Percentiles rank a stretch among this genome's conserved stretches.
These are phyloP conservation scores for Teratosphaeria viscida DNA, from an alignment of 2,329 filamentous ascomycete species.

Conservation along the genomic window DNA sequence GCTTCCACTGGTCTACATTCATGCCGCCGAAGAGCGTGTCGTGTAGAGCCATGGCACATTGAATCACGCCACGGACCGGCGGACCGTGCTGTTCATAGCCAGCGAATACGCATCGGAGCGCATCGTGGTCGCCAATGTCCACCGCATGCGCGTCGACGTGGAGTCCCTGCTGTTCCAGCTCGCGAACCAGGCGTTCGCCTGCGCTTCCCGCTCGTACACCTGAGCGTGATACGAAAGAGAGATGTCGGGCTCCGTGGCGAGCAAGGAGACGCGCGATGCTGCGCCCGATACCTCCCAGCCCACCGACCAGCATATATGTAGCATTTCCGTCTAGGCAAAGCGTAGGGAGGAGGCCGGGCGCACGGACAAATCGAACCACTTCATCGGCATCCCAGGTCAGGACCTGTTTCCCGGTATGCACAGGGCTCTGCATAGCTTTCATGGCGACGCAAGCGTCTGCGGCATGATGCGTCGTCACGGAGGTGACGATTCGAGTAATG, in stretches of 20 bases:
- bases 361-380: background rate
- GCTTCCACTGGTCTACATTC: background rate
- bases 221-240: background rate
- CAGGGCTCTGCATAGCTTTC: background rate
- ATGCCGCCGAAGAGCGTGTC: background rate
- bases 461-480: background rate
- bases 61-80: background rate
- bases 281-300: background rate
- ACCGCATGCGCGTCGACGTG: background rate
- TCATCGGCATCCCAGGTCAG: background rate
- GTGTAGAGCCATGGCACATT: background rate
- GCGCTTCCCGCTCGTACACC: background rate
- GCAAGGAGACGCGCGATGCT: background rate
- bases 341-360: background rate
- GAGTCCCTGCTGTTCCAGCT: background rate
- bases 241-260: background rate
- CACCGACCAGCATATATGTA: background rate
- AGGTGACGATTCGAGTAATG: background rate
- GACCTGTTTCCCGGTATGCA: background rate
- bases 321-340: background rate
- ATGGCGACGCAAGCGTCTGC: no score
- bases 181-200: background rate
- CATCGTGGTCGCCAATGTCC: background rate
- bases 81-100: background rate
- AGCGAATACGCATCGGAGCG: background rate